Evolutionary conservation across 108 stramenopile species (phyloP).

Genomic region (Chaetoceros tenuissimus): DNA sequence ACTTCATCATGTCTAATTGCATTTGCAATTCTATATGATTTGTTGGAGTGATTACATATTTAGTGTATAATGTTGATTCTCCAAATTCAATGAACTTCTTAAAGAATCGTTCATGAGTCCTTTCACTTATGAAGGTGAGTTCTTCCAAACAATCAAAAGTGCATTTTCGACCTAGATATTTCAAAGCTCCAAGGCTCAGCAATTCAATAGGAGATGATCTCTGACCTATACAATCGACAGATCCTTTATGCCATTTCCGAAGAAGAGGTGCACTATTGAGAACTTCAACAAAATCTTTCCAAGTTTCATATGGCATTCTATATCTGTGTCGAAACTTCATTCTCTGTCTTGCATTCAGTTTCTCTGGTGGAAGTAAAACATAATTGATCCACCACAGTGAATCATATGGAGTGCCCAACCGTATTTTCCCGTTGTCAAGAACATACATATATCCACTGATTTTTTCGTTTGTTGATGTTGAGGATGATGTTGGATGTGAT

Average conservation of each 20-base stretch:
- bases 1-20: background rate
- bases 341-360: too few relatives aligned
- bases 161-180: constrained; percentile 1
- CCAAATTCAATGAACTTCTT: background rate
- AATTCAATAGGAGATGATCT: constrained; percentile 1
- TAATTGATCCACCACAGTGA: too few relatives aligned
- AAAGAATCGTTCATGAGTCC: background rate
- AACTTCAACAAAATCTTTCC: background rate
- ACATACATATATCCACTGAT: too few relatives aligned
- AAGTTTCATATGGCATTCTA: constrained; percentile 1
- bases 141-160: constrained; percentile 7
- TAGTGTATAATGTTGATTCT: background rate
- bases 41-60: constrained; percentile 3
- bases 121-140: constrained; percentile 1
- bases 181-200: background rate
- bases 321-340: constrained; percentile 1
- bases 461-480: too few relatives aligned
- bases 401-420: too few relatives aligned
- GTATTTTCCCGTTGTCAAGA: too few relatives aligned
- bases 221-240: background rate
- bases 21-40: background rate
- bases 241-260: background rate
- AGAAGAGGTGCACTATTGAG: background rate
- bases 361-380: too few relatives aligned
- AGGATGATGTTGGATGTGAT: too few relatives aligned